phyloP scores from a whole-genome alignment of 257 asterid species.

The Eustoma russellianum region DNA sequence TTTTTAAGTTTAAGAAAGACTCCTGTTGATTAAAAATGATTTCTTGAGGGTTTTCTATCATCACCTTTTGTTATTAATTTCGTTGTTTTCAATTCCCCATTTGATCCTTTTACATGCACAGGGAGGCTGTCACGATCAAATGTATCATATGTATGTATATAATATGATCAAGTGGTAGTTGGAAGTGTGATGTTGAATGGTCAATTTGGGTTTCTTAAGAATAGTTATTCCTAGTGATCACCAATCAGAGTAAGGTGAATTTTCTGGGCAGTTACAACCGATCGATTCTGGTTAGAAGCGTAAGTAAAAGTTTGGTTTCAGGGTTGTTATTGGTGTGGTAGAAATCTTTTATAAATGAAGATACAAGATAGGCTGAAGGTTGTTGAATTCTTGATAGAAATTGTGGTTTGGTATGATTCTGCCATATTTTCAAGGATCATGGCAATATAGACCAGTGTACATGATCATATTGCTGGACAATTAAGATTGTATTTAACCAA shows the following conservation, averaged over 20 bases:
- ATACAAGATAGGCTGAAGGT: constrained; percentile 9
- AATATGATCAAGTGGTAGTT: constrained; percentile 23
- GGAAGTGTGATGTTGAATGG: constrained; percentile 27
- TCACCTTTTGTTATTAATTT: constrained; percentile 15
- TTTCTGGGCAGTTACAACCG: constrained; percentile 20
- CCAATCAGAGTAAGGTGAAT: constrained; percentile 17
- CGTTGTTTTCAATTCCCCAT: constrained; percentile 21
- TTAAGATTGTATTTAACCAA: constrained; percentile 18
- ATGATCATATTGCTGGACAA: too few species aligned
- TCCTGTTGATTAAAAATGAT: constrained; percentile 8
- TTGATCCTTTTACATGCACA: constrained; percentile 20
- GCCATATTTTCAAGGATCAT: constrained; percentile 14
- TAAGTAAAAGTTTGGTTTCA: constrained; percentile 26
- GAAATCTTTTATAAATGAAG: constrained; percentile 19
- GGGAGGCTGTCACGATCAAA: constrained; percentile 48
- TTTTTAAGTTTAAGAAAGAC: not conserved
- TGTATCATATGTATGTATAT: constrained; percentile 13
- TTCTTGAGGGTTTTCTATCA: constrained; percentile 1
- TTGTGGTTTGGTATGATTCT: constrained; percentile 1
- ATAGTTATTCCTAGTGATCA: constrained; percentile 13
- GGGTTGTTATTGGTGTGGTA: constrained; percentile 34
- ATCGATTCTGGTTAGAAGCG: constrained; percentile 14
- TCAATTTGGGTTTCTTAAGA: constrained; percentile 6
- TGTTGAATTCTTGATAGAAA: constrained; percentile 1
- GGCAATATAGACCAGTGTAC: not conserved